Conservation (phyloP, 2,329 filamentous ascomycete species). For the Fusarium tricinctum region DNA sequence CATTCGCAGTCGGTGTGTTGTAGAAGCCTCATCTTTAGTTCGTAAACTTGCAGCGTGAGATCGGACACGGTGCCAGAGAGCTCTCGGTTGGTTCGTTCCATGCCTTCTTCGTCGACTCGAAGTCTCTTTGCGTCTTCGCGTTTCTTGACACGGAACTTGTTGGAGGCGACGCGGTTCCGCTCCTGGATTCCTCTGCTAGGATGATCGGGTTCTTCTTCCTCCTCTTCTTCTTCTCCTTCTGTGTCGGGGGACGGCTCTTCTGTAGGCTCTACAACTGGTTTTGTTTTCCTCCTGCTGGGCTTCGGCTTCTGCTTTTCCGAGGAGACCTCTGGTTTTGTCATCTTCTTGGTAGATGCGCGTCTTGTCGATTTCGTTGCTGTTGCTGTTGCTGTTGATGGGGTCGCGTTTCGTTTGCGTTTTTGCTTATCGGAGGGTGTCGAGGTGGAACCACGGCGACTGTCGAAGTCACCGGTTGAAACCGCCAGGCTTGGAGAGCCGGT, state of each 20-base stretch:
- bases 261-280: not conserved
- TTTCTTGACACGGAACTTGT: constrained; percentile 46
- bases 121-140: constrained; percentile 35
- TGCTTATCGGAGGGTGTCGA: not conserved
- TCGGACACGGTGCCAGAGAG: constrained; percentile 25
- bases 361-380: not conserved
- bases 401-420: not conserved
- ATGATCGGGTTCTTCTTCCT: not conserved
- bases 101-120: constrained; percentile 28
- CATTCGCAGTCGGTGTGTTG: constrained; percentile 47
- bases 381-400: fast-evolving
- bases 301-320: not conserved
- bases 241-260: not conserved
- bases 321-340: fast-evolving
- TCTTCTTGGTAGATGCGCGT: not conserved
- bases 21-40: constrained; percentile 45
- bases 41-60: constrained; percentile 37
- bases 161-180: constrained; percentile 48
- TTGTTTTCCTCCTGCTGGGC: not conserved
- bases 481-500: not conserved
- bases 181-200: constrained; percentile 14
- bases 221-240: not conserved
- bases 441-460: not conserved
- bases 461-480: fast-evolving
- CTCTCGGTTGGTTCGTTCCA: constrained; percentile 36